phyloP scores from a whole-genome alignment of 2,329 filamentous ascomycete genomes.

The Uncinocarpus reesii region DNA sequence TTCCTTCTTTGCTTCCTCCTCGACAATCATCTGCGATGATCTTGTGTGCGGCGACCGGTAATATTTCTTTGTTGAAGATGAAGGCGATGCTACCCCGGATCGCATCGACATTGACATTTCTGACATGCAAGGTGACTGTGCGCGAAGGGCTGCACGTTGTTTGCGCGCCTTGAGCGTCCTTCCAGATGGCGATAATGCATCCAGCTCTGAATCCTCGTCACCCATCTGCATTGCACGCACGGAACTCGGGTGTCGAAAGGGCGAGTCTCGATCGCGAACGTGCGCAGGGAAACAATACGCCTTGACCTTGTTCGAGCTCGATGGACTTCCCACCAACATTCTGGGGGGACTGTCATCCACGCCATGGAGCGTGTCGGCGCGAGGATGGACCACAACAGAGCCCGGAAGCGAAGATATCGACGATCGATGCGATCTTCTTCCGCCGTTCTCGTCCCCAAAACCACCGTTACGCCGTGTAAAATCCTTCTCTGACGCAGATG shows the following conservation, averaged over 20 bases:
- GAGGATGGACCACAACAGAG: slow-evolving; percentile 29
- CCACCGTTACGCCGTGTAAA: too few relatives aligned
- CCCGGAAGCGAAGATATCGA: slow-evolving; percentile 35
- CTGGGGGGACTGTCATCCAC: background rate
- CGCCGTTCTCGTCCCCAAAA: background rate
- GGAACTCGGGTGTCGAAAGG: slow-evolving; percentile 38
- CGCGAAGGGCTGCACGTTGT: background rate
- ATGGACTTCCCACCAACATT: background rate
- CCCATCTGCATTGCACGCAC: slow-evolving; percentile 32
- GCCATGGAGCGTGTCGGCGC: slow-evolving; percentile 12
- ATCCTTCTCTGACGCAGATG: background rate
- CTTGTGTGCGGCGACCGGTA: slow-evolving; percentile 26
- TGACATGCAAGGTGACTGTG: slow-evolving; percentile 21
- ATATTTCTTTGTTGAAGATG: slow-evolving; percentile 26
- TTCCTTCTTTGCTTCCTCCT: slow-evolving; percentile 29
- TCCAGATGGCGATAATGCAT: slow-evolving; percentile 30
- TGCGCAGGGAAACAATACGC: slow-evolving; percentile 21
- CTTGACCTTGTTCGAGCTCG: slow-evolving; percentile 12
- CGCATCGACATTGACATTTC: slow-evolving; percentile 26
- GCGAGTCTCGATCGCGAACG: slow-evolving; percentile 28
- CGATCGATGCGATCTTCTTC: slow-evolving; percentile 20
- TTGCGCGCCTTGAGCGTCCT: slow-evolving; percentile 20
- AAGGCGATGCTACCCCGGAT: slow-evolving; percentile 27
- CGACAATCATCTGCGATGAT: slow-evolving; percentile 7
- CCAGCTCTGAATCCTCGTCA: slow-evolving; percentile 33